Evolutionary conservation across 75 land plant genomes (phyloP), one percentile per base, ranked within the genome.

Genomic region (Pinus tabuliformis): DNA sequence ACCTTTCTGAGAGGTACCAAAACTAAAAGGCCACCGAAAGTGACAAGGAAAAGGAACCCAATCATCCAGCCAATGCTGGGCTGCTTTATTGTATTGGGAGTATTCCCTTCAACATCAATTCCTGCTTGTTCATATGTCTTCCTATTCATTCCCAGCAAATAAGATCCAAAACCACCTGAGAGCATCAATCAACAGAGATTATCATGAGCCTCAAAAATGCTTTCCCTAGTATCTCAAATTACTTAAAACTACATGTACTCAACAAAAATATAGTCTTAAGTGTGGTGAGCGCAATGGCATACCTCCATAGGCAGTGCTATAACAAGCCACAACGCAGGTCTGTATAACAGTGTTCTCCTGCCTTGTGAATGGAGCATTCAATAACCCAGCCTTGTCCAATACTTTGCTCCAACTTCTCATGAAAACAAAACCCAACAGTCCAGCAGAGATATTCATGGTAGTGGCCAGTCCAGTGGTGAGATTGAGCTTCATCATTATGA

Each of bases 1-100:
- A 93, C 98, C 94, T 93, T 95, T 63, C 98, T 88, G 11, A 95
- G 91, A 73, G 96, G 93, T 70, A 95, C 94, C 76, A 95, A 76
- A 62, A 86, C 91, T 56, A 91, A 80, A 70, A 95, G 77, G 6
- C 98, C 98, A 36, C 93, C 89, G 77, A 95, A 95, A 52, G 86
- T 82, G 78, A 65, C 85, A n/a, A 80, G 78, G 64, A 95, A 88
- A 14, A 94, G 85, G 58, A 86, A 95, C 11, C 83, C 94, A 84
- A 83, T 86, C 89, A 95, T 93, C 98, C 98, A 95, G 13, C 92
- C 97, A 57, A 95, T 13, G 16, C 74, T 83, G 4, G 91, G 98
- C 42, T 93, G 88, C 81, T 93, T 95, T 70, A 83, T 77, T 36
- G 84, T 86, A 28, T 81, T 77, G 39, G 93, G 86, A 49, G 56